Evolutionary conservation across 2,329 filamentous ascomycete species (phyloP), one percentile per base, ranked within the genome.

Genomic region (Aspergillus sp.): DNA sequence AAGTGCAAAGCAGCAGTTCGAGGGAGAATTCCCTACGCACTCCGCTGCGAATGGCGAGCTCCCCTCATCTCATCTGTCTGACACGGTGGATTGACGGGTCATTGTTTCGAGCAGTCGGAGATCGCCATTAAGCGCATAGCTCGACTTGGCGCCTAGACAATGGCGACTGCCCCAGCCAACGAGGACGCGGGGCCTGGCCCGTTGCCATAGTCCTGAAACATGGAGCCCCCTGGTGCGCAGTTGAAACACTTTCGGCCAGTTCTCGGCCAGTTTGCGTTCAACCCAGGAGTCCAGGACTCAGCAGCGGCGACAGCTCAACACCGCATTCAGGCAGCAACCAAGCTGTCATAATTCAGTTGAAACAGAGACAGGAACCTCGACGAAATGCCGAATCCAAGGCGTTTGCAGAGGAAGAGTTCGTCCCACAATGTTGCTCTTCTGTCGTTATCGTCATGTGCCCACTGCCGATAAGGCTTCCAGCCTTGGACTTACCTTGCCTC

Each of bases 11-110:
- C 15, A 30, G 55, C 15, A 22, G 31, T 57, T 50, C 31, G 45
- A 38, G 5, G 28, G 28, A 49, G 46, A 57, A 25, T 23, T 28
- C 6, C 9, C 45, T 11, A 19, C 31, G 34, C 47, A 45, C 38
- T 38, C 43, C 38, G 31, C 31, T 31, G 41, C 51, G 50, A 57
- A 54, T 54, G 30, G 51, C 50, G 52, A 58, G 53, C 45, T 28
- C n/a, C 13, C 17, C 43, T 50, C 58, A 55, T 34, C 59, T 65
- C 61, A 62, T 67, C 54, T 67, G 63, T 45, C 61, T 65, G 64
- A 68, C 61, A 68, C 66, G 47, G 55, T 61, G 57, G 64, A 49
- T 62, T 60, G 48, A 54, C 48, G 51, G 50, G 50, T 58, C 49
- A 53, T 38, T 25, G 58, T 57, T 59, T 61, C 52, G 54, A 28